Conservation (phyloP, 1,284 basidiomycete species). For the Sporisorium graminicola region DNA sequence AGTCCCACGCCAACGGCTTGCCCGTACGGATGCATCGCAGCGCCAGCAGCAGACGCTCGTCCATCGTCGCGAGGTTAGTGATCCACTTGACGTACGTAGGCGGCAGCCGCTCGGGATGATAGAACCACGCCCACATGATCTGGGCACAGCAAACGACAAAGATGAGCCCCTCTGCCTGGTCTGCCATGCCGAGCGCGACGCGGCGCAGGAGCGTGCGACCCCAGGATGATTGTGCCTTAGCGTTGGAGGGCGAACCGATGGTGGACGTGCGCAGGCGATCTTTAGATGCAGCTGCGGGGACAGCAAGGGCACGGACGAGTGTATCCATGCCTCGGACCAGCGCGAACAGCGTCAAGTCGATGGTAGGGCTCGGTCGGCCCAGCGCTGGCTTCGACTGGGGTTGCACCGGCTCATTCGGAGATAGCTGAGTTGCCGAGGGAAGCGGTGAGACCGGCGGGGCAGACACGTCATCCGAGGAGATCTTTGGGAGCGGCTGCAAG, state of each 20-base stretch:
- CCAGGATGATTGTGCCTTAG: background rate
- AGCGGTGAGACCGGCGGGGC: slow-evolving; percentile 11
- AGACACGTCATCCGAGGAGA: background rate
- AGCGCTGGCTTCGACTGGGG: slow-evolving; percentile 13
- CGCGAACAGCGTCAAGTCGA: slow-evolving; percentile 70
- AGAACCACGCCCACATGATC: slow-evolving; percentile 69
- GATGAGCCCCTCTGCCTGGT: slow-evolving; percentile 59
- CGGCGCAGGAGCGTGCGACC: slow-evolving; percentile 4
- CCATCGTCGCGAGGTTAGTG: slow-evolving; percentile 68
- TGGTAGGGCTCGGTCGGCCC: slow-evolving; percentile 63
- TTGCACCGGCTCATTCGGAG: no score
- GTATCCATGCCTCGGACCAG: slow-evolving; percentile 70
- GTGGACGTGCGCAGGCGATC: slow-evolving; percentile 14
- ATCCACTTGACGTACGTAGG: slow-evolving; percentile 68
- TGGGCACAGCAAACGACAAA: slow-evolving; percentile 64
- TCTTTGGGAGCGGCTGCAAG: slow-evolving; percentile 11
- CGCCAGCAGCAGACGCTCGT: slow-evolving; percentile 66
- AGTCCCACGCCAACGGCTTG: slow-evolving; percentile 62
- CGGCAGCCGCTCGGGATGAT: slow-evolving; percentile 64
- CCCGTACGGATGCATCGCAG: slow-evolving; percentile 60
- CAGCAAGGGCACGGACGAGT: slow-evolving; percentile 53
- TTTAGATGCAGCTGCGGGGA: slow-evolving; percentile 17
- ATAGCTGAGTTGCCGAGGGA: slow-evolving; percentile 4
- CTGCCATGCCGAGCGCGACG: slow-evolving; percentile 11
- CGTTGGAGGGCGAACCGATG: no score